Evolutionary conservation across 202 grass and related monocot species (phyloP).

Genomic region (Carex arenaria): DNA sequence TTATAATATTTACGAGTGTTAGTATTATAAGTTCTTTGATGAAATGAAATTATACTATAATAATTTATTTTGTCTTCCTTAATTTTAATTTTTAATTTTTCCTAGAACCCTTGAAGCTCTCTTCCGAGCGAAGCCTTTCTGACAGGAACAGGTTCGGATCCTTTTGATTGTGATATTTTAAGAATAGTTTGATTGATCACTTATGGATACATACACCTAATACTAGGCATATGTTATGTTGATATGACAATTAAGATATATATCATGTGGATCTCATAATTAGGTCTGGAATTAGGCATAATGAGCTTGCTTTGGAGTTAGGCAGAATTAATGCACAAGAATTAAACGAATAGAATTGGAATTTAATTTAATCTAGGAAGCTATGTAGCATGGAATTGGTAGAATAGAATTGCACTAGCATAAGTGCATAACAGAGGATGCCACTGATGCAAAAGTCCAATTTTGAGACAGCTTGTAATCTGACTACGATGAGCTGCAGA

Average conservation of each 20-base stretch:
- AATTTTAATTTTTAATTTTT: too few species aligned
- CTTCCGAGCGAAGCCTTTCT: too few species aligned
- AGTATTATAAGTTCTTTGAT: too few species aligned
- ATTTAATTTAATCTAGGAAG: neutral
- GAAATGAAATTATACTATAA: too few species aligned
- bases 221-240: neutral
- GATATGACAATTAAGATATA: neutral
- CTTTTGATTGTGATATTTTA: too few species aligned
- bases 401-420: neutral
- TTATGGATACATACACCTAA: neutral
- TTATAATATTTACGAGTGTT: too few species aligned
- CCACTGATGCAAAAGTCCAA: conserved; percentile 1
- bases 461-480: conserved; percentile 20
- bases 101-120: too few species aligned
- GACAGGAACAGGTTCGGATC: too few species aligned
- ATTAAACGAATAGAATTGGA: neutral
- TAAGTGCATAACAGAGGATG: conserved; percentile 1
- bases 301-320: neutral
- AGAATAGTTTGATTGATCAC: neutral
- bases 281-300: neutral
- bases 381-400: neutral
- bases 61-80: too few species aligned
- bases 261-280: neutral
- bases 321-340: neutral
- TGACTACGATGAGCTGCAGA: neutral